Conservation (phyloP, 163 green algal species). For the Trebouxiophyceae sp. region DNA sequence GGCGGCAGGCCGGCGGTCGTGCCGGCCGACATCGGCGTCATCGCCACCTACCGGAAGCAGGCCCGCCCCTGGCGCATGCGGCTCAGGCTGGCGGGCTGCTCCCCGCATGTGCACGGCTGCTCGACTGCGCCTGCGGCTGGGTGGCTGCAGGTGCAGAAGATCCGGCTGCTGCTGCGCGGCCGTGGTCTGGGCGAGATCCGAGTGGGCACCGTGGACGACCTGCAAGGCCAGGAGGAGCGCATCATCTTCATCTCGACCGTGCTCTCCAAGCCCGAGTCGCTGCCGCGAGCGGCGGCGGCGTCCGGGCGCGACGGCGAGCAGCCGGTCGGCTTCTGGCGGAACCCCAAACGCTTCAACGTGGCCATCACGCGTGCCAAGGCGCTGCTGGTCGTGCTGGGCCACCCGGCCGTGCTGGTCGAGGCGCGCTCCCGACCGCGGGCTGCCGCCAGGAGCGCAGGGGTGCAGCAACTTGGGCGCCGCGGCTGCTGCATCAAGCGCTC, state of each 20-base stretch:
- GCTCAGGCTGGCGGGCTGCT: background rate
- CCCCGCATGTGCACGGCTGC: background rate
- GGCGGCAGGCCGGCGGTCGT: constrained; percentile 7
- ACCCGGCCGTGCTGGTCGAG: constrained; percentile 43
- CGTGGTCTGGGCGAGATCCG: constrained; percentile 46
- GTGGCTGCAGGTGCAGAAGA: constrained; percentile 49
- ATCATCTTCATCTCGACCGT: constrained; percentile 79
- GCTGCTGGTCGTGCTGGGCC: constrained; percentile 58
- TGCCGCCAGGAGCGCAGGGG: too few relatives aligned
- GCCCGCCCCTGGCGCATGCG: constrained; percentile 5
- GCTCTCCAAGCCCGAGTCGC: constrained; percentile 28
- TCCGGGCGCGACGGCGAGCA: background rate
- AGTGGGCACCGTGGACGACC: constrained; percentile 82
- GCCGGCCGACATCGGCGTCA: constrained; percentile 60
- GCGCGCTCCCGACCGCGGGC: constrained; percentile 6
- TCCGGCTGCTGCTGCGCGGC: constrained; percentile 60
- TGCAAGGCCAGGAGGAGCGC: constrained; percentile 75
- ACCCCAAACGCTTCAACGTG: constrained; percentile 85
- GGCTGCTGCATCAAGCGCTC: too few relatives aligned
- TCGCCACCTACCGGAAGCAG: constrained; percentile 72
- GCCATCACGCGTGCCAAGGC: constrained; percentile 69
- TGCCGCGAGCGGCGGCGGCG: constrained; percentile 11
- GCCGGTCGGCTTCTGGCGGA: constrained; percentile 47
- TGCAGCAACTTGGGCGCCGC: too few relatives aligned
- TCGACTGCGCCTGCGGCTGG: too few relatives aligned